Evolutionary conservation across 2,329 filamentous ascomycete genomes (phyloP).

Genomic region (Pseudogymnoascus sp.): DNA sequence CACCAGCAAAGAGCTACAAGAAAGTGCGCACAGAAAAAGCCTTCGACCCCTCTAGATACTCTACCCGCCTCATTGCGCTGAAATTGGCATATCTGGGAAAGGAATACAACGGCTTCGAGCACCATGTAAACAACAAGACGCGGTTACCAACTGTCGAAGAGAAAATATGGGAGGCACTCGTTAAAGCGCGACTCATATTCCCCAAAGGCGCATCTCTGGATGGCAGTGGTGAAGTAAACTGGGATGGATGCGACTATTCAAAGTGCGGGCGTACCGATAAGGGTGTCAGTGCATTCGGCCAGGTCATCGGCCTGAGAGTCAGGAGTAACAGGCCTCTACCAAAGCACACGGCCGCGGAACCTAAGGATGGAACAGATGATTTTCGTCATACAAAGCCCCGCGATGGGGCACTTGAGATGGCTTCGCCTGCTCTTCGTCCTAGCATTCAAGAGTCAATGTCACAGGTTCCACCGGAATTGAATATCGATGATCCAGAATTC

Average conservation of each 20-base stretch:
- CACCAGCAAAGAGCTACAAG: constrained; percentile 18
- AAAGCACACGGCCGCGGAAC: constrained; percentile 19
- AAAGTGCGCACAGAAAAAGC: constrained; percentile 22
- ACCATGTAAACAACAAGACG: constrained; percentile 60
- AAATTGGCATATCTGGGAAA: constrained; percentile 92
- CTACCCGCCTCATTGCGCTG: constrained; percentile 75
- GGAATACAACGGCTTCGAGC: constrained; percentile 88
- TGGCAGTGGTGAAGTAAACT: constrained; percentile 53
- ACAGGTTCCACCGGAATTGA: constrained; percentile 2
- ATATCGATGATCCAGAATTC: constrained; percentile 13
- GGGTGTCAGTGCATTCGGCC: constrained; percentile 93
- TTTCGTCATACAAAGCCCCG: constrained; percentile 21
- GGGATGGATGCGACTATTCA: constrained; percentile 79
- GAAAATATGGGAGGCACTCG: constrained; percentile 83
- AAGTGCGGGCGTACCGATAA: constrained; percentile 92
- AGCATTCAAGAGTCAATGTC: constrained; percentile 9
- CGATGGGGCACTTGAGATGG: constrained; percentile 19
- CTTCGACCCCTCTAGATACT: constrained; percentile 72
- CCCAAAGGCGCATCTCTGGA: constrained; percentile 33
- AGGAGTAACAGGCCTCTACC: constrained; percentile 65
- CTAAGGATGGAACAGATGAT: constrained; percentile 6
- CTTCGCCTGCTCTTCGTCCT: constrained; percentile 20
- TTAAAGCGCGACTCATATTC: constrained; percentile 73
- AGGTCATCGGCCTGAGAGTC: constrained; percentile 79
- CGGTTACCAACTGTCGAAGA: constrained; percentile 80